Percentiles rank a stretch among this genome's conserved stretches.
These are phyloP conservation scores for Comarum palustre DNA, from an alignment of 306 rosid species.

Conservation along the genomic window DNA sequence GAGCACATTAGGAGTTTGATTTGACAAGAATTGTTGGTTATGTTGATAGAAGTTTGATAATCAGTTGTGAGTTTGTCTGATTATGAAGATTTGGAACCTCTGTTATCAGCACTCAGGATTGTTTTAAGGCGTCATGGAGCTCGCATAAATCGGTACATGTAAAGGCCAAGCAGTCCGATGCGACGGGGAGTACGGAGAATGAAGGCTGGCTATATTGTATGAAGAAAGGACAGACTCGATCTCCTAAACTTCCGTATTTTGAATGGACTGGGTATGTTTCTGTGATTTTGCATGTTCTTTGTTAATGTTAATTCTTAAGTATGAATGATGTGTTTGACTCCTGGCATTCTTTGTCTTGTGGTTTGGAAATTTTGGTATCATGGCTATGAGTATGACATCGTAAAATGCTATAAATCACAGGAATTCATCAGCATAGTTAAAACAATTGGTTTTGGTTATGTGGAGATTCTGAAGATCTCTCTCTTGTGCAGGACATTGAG, in stretches of 20 bases:
- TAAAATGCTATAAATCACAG: background rate
- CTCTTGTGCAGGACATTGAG: conserved; percentile 55
- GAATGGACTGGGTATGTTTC: conserved; percentile 88
- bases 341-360: background rate
- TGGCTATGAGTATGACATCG: background rate
- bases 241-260: conserved; percentile 78
- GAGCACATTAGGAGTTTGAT: background rate
- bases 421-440: background rate
- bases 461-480: conserved; percentile 18
- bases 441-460: no score
- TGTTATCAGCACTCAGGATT: conserved; percentile 83
- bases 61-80: background rate
- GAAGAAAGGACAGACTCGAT: conserved; percentile 77
- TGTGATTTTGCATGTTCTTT: conserved; percentile 4
- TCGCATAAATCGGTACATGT: conserved; percentile 78
- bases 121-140: conserved; percentile 94
- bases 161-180: conserved; percentile 55
- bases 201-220: conserved; percentile 80
- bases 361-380: background rate
- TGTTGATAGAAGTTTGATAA: background rate
- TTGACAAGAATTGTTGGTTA: background rate
- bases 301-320: conserved; percentile 19
- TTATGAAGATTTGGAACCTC: conserved; percentile 4
- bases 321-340: conserved; percentile 14
- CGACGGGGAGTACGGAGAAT: conserved; percentile 37